phyloP scores from a whole-genome alignment of 2,329 filamentous ascomycete species.

The Monilinia fructigena region DNA sequence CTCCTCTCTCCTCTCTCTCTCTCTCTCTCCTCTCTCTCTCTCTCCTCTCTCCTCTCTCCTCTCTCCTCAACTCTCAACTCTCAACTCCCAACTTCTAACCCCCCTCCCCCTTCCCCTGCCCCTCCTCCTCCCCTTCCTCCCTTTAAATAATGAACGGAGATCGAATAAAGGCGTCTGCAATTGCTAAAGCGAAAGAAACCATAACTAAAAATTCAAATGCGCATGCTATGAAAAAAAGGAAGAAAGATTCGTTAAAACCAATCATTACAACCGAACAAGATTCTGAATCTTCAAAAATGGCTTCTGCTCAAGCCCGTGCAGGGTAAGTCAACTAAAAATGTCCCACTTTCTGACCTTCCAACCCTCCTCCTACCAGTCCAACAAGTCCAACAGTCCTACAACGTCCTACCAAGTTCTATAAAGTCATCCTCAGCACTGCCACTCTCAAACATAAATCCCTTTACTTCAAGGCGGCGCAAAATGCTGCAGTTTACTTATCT shows the following conservation, averaged over 20 bases:
- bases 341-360: slow-evolving; percentile 24
- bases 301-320: slow-evolving; percentile 39
- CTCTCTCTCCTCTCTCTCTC: too few relatives aligned
- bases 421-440: slow-evolving; percentile 18
- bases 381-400: background rate
- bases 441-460: slow-evolving; percentile 29
- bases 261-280: slow-evolving; percentile 56
- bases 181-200: slow-evolving; percentile 60
- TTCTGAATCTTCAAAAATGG: slow-evolving; percentile 35
- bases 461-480: slow-evolving; percentile 22
- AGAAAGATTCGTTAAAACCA: slow-evolving; percentile 57
- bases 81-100: background rate
- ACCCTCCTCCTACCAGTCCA: slow-evolving; percentile 15
- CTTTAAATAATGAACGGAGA: slow-evolving; percentile 38
- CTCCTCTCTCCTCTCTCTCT: too few relatives aligned
- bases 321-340: slow-evolving; percentile 37
- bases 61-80: background rate
- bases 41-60: background rate
- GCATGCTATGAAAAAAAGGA: slow-evolving; percentile 56
- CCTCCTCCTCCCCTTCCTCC: background rate
- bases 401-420: too few relatives aligned
- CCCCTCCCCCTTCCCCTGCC: background rate
- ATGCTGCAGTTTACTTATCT: slow-evolving; percentile 18
- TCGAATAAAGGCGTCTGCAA: slow-evolving; percentile 45
- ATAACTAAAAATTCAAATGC: slow-evolving; percentile 46